Evolutionary conservation across 2,329 filamentous ascomycete genomes (phyloP).

Genomic region (Escovopsis sp.): DNA sequence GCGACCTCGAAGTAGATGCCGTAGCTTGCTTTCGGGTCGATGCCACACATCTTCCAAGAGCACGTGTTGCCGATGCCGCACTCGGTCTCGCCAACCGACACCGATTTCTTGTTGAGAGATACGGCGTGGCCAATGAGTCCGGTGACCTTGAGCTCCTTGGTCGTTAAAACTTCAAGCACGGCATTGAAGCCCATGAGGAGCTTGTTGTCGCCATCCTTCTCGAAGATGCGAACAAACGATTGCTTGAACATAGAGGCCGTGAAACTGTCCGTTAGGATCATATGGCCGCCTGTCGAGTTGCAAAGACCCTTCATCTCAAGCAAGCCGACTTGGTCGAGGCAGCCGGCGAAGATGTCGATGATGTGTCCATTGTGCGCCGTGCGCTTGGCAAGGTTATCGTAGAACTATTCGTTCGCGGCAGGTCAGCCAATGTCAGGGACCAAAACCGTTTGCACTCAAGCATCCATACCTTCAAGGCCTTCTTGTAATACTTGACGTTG

Average conservation of each 20-base stretch:
- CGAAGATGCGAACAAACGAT: conserved; percentile 91
- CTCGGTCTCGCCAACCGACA: conserved; percentile 92
- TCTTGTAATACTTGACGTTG: conserved; percentile 99
- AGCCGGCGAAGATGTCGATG: conserved; percentile 94
- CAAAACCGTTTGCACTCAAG: not conserved
- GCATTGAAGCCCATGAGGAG: conserved; percentile 97
- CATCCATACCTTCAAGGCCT: conserved; percentile 77
- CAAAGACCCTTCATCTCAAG: conserved; percentile 96
- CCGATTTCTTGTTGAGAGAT: conserved; percentile 95
- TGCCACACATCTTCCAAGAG: conserved; percentile 99
- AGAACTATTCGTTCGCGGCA: conserved; percentile 56
- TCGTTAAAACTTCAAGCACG: conserved; percentile 86
- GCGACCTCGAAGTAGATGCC: conserved; percentile 97
- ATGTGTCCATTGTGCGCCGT: conserved; percentile 94
- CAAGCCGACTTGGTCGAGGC: conserved; percentile 90
- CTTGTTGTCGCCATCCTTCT: conserved; percentile 91
- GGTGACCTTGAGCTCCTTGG: conserved; percentile 96
- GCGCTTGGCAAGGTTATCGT: conserved; percentile 84
- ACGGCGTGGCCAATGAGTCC: conserved; percentile 93
- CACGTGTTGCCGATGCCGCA: conserved; percentile 97
- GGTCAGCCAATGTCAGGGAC: not conserved
- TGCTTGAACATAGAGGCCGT: conserved; percentile 99
- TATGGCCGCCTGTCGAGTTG: conserved; percentile 93
- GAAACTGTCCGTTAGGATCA: conserved; percentile 96
- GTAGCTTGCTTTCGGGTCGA: conserved; percentile 86